phyloP scores from a whole-genome alignment of 1,139 yeast genomes.

The Sugiyamaella xylanicola region DNA sequence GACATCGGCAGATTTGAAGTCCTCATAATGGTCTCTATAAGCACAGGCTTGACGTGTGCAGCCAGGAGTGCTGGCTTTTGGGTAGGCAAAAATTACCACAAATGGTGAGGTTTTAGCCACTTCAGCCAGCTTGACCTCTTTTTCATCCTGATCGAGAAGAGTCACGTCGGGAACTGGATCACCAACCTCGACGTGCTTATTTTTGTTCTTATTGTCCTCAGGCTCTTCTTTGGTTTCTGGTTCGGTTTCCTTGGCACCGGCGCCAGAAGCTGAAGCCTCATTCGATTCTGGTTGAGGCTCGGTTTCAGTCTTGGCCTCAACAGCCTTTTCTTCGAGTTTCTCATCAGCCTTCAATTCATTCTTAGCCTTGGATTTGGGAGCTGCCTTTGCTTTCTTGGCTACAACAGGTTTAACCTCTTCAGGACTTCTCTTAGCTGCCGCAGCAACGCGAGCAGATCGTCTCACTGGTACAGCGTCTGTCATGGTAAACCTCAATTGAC shows the following conservation, averaged over 20 bases:
- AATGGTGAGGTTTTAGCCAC: conserved; percentile 29
- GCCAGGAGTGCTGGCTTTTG: conserved; percentile 93
- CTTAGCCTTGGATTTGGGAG: conserved; percentile 17
- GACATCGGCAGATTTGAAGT: conserved; percentile 50
- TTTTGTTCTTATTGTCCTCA: conserved; percentile 1
- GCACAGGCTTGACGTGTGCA: conserved; percentile 92
- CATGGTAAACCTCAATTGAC: conserved; percentile 14
- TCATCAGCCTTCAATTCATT: not conserved
- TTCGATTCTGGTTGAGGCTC: conserved; percentile 9
- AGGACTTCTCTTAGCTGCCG: conserved; percentile 18
- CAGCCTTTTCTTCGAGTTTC: conserved; percentile 13
- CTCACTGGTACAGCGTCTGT: conserved; percentile 19
- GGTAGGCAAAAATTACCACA: conserved; percentile 62
- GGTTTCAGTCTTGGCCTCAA: conserved; percentile 9
- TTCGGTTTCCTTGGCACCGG: not conserved
- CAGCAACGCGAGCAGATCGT: conserved; percentile 25
- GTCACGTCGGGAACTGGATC: conserved; percentile 67
- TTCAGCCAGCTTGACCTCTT: conserved; percentile 46
- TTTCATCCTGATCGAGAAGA: conserved; percentile 68
- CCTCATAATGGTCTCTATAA: conserved; percentile 66
- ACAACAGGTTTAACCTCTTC: conserved; percentile 16
- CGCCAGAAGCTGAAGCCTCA: too few species aligned
- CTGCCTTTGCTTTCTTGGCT: conserved; percentile 18
- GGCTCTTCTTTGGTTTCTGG: conserved; percentile 18
- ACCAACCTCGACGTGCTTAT: conserved; percentile 47